phyloP scores from a whole-genome alignment of 305 asterid genomes.

The Fraxinus dipetala region DNA sequence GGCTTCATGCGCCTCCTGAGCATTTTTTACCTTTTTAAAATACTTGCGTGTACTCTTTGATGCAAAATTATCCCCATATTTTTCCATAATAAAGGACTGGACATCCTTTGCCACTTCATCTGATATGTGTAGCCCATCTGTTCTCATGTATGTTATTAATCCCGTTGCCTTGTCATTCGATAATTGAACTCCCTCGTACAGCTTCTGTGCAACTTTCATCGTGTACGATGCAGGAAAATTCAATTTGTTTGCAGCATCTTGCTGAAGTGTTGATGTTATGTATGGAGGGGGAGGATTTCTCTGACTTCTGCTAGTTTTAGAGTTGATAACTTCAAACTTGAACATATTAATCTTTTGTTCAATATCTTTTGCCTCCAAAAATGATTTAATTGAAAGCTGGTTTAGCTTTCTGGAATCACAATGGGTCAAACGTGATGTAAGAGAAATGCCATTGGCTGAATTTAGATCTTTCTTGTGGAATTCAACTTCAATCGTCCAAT shows the following conservation, averaged over 20 bases:
- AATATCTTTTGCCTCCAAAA: constrained; percentile 53
- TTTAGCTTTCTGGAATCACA: constrained; percentile 48
- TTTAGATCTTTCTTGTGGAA: constrained; percentile 36
- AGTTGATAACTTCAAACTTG: constrained; percentile 47
- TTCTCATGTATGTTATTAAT: constrained; percentile 84
- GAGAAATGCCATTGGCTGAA: constrained; percentile 27
- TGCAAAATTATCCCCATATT: constrained; percentile 65
- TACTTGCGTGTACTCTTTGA: constrained; percentile 56
- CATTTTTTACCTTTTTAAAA: constrained; percentile 82
- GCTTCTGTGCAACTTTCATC: constrained; percentile 85
- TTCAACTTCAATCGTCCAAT: constrained; percentile 66
- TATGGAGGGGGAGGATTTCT: constrained; percentile 74
- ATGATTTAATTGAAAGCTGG: constrained; percentile 59
- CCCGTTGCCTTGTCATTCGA: constrained; percentile 70
- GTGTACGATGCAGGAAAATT: constrained; percentile 65
- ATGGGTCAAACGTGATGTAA: constrained; percentile 60
- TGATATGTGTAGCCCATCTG: constrained; percentile 82
- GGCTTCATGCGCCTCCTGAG: constrained; percentile 98
- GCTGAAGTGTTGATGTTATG: constrained; percentile 89
- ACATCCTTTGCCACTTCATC: constrained; percentile 76
- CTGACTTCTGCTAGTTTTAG: constrained; percentile 53
- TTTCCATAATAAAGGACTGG: constrained; percentile 55
- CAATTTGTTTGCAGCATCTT: constrained; percentile 87
- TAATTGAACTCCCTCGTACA: constrained; percentile 78
- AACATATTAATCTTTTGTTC: constrained; percentile 49